These are phyloP conservation scores for Trametes coccinea DNA, from an alignment of 768 basidiomycete genomes.

Conservation along the genomic window DNA sequence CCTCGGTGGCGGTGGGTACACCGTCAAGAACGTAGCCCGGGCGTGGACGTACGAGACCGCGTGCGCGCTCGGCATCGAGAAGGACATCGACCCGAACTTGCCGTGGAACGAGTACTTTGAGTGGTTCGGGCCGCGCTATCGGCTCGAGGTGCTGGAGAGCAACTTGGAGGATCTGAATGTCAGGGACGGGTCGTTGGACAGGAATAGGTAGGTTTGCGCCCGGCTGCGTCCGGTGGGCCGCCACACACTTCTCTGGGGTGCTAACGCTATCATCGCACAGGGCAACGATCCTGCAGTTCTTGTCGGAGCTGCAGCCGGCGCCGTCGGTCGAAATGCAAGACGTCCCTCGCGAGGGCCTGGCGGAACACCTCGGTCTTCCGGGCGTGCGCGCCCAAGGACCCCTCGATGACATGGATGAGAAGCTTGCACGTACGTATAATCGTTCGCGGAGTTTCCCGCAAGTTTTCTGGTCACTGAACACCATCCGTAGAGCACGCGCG, in stretches of 20 bases:
- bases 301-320: slow-evolving; percentile 63
- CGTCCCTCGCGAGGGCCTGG: slow-evolving; percentile 71
- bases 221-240: slow-evolving; percentile 47
- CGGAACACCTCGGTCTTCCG: slow-evolving; percentile 59
- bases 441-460: too few relatives aligned
- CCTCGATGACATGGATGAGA: slow-evolving; percentile 65
- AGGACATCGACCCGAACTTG: slow-evolving; percentile 72
- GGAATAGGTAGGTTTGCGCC: slow-evolving; percentile 38
- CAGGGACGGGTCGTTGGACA: slow-evolving; percentile 76
- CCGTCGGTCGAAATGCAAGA: slow-evolving; percentile 88
- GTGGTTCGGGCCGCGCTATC: slow-evolving; percentile 95
- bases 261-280: slow-evolving; percentile 30
- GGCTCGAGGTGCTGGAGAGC: slow-evolving; percentile 86
- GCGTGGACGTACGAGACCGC: slow-evolving; percentile 98
- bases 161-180: slow-evolving; percentile 96
- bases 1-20: slow-evolving; percentile 96
- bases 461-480: too few relatives aligned
- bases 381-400: slow-evolving; percentile 46
- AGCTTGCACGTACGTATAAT: slow-evolving; percentile 62
- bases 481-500: slow-evolving; percentile 56
- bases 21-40: slow-evolving; percentile 92
- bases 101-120: slow-evolving; percentile 93
- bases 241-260: background rate
- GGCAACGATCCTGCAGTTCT: slow-evolving; percentile 51
- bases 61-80: slow-evolving; percentile 85